Percentiles rank a stretch among this genome's conserved stretches.
phyloP scores from a whole-genome alignment of 805 yeast genomes.

The Ogataea haglerorum region DNA sequence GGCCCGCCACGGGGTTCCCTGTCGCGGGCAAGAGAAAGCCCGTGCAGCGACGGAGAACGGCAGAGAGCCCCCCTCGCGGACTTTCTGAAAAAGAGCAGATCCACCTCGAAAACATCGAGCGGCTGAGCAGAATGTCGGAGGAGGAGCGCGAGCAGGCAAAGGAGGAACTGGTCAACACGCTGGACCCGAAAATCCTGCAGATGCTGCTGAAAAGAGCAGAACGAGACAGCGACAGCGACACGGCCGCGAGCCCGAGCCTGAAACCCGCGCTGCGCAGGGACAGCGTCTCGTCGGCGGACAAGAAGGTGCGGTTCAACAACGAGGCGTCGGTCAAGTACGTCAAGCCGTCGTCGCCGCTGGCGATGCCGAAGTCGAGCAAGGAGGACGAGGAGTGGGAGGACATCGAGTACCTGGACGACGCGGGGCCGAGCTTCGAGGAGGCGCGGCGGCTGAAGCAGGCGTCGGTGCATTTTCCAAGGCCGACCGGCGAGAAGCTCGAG shows the following conservation, averaged over 20 bases:
- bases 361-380: background rate
- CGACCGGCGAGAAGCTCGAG: conserved; percentile 32
- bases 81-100: conserved; percentile 68
- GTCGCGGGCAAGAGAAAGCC: conserved; percentile 34
- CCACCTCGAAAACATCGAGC: conserved; percentile 69
- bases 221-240: conserved; percentile 11
- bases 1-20: conserved; percentile 35
- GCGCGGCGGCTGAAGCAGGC: conserved; percentile 30
- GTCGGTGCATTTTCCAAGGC: conserved; percentile 64
- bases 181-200: conserved; percentile 68
- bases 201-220: conserved; percentile 51
- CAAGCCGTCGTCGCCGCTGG: conserved; percentile 8
- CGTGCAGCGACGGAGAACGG: conserved; percentile 26
- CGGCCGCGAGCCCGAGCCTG: conserved; percentile 16
- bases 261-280: conserved; percentile 23
- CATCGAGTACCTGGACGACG: conserved; percentile 47
- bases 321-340: conserved; percentile 33
- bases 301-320: conserved; percentile 30
- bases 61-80: conserved; percentile 18
- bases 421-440: conserved; percentile 46
- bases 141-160: conserved; percentile 64
- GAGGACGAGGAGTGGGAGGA: conserved; percentile 45
- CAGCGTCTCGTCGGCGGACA: conserved; percentile 19
- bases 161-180: conserved; percentile 58
- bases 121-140: conserved; percentile 56